These are phyloP conservation scores for Geotrichum aggregatum DNA, from an alignment of 1,139 yeast species.

Conservation along the genomic window DNA sequence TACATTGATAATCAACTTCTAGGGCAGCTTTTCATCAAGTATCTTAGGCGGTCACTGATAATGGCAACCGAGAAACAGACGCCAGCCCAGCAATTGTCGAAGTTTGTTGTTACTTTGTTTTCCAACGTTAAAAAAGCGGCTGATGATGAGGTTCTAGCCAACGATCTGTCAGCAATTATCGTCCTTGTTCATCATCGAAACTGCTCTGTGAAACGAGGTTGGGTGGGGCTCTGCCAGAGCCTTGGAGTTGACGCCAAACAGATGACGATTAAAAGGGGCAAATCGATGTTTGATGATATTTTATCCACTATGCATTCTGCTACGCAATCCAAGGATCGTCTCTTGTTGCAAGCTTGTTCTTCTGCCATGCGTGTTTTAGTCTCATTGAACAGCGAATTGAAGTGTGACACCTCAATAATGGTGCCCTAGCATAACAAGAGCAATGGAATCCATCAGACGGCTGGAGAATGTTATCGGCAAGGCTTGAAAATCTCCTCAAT, in stretches of 20 bases:
- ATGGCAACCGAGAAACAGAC: background rate
- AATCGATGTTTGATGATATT: slow-evolving; percentile 40
- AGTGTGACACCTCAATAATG: too few species aligned
- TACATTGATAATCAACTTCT: slow-evolving; percentile 15
- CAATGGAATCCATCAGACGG: too few species aligned
- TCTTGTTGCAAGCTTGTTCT: slow-evolving; percentile 46
- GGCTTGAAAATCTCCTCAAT: too few species aligned
- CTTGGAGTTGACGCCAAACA: slow-evolving; percentile 61
- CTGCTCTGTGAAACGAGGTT: slow-evolving; percentile 50
- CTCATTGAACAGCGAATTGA: slow-evolving; percentile 70
- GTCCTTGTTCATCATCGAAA: slow-evolving; percentile 52
- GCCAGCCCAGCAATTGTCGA: background rate
- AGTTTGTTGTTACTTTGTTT: slow-evolving; percentile 11
- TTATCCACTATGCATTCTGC: slow-evolving; percentile 22
- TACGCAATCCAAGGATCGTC: slow-evolving; percentile 8
- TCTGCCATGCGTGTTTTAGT: slow-evolving; percentile 60
- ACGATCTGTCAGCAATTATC: slow-evolving; percentile 46
- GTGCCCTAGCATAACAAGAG: too few species aligned
- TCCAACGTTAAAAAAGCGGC: background rate
- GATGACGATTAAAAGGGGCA: slow-evolving; percentile 45
- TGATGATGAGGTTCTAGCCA: slow-evolving; percentile 33
- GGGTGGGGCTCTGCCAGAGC: slow-evolving; percentile 75
- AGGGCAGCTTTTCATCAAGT: slow-evolving; percentile 20
- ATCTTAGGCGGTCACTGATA: slow-evolving; percentile 24
- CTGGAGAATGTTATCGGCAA: too few species aligned